phyloP scores from a whole-genome alignment of 2,329 filamentous ascomycete species.

The Rugonectria rugulosa region DNA sequence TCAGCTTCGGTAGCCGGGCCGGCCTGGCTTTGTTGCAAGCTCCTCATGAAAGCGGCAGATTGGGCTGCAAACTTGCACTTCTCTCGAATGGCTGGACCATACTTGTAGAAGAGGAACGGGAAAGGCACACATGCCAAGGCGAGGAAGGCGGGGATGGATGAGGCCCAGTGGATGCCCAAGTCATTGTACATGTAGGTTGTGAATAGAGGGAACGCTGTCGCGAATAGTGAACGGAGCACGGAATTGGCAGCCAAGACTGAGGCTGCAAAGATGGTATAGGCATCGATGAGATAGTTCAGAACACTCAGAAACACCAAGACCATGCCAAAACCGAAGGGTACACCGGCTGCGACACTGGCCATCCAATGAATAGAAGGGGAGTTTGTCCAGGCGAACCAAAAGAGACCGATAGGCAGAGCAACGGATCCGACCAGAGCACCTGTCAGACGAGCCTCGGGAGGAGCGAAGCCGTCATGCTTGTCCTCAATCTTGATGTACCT shows the following conservation, averaged over 20 bases:
- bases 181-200: conserved; percentile 10
- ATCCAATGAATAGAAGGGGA: conserved; percentile 13
- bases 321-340: conserved; percentile 14
- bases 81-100: conserved; percentile 3
- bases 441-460: conserved; percentile 5
- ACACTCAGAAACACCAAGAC: conserved; percentile 16
- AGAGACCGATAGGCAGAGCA: conserved; percentile 9
- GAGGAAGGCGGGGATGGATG: conserved; percentile 5
- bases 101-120: conserved; percentile 16
- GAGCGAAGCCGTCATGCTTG: conserved; percentile 5
- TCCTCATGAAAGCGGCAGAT: conserved; percentile 9
- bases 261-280: conserved; percentile 13
- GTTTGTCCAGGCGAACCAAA: conserved; percentile 16
- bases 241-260: conserved; percentile 11
- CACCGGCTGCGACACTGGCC: conserved; percentile 9
- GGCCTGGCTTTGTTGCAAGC: conserved; percentile 6
- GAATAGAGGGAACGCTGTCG: conserved; percentile 14
- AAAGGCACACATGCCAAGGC: conserved; percentile 10
- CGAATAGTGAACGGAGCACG: conserved; percentile 8
- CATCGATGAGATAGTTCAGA: conserved; percentile 11
- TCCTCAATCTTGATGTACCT: conserved; percentile 1
- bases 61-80: conserved; percentile 12
- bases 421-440: conserved; percentile 5
- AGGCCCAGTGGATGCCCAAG: conserved; percentile 13
- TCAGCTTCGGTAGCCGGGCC: neutral